These are phyloP conservation scores for Rutstroemia sp. DNA, from an alignment of 2,329 filamentous ascomycete species.

Conservation along the genomic window DNA sequence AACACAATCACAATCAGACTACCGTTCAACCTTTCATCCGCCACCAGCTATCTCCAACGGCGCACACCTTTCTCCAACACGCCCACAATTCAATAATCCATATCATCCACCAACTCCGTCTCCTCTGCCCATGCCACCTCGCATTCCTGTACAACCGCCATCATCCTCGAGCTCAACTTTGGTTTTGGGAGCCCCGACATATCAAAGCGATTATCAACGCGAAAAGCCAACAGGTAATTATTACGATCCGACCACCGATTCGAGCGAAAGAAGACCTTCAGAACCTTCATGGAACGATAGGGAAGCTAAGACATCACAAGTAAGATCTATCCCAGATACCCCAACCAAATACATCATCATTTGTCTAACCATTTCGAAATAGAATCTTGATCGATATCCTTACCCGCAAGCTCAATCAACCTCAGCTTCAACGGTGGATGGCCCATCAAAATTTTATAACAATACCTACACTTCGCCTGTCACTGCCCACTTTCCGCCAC, in stretches of 20 bases:
- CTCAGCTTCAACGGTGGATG: constrained; percentile 31
- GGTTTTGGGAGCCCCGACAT: constrained; percentile 19
- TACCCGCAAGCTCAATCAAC: constrained; percentile 28
- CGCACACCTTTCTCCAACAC: constrained; percentile 25
- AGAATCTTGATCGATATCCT: constrained; percentile 45
- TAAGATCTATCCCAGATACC: constrained; percentile 15
- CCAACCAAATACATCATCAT: background rate
- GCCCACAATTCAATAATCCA: constrained; percentile 26
- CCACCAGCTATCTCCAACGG: constrained; percentile 5
- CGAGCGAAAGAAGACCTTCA: constrained; percentile 32
- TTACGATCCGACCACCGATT: constrained; percentile 39
- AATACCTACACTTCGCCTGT: constrained; percentile 43
- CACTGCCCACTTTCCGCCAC: constrained; percentile 37
- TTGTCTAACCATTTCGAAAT: constrained; percentile 3
- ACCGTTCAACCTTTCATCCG: constrained; percentile 5
- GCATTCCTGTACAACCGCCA: constrained; percentile 19
- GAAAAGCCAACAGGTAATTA: constrained; percentile 37
- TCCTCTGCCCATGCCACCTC: constrained; percentile 20
- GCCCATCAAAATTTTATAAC: constrained; percentile 43
- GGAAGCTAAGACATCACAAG: constrained; percentile 25
- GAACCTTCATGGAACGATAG: constrained; percentile 28
- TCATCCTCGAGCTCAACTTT: constrained; percentile 15
- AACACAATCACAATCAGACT: constrained; percentile 1
- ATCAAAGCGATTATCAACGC: constrained; percentile 31
- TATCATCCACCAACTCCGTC: constrained; percentile 24